Base-by-base conservation (phyloP, 2,329 filamentous ascomycete species). In the Beauveria rudraprayagi region DNA sequence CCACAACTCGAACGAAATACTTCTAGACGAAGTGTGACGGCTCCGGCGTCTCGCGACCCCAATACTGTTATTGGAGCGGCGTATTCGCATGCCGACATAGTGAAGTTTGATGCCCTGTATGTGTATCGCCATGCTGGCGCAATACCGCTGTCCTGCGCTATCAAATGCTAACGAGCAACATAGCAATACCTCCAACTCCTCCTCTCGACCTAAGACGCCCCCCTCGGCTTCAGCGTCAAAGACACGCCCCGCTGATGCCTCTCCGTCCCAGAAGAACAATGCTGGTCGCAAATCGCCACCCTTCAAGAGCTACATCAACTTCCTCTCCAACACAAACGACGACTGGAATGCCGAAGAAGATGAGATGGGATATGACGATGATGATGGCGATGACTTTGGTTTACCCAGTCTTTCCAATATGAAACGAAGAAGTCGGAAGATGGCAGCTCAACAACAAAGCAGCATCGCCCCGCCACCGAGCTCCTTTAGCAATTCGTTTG, bases 51-150 rank as follows among this genome's bases (percentile, higher is more conserved):
- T 56, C 81, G 83, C 71, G 87, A 89, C 67, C 77, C 86, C 56
- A 85, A 80, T 69, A 83, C 93, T 64, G 90, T 99, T 41, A 89
- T 97, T 63, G 94, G 94, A 67, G 94, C 94, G 61, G 89, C 92
- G 51, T 99, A 99, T 73, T 97, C 94, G 16, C 94, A 99, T 75
- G 91, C 93, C 30, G 92, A 97, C 76, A 91, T 96, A 71, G 81
- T 97, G 68, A 96, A 93, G 75, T 89, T 93, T 70, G 90, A 91
- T 70, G 84, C 86, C 30, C 69, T 93, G 91, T 94, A 82, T 66
- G 83, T 74, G 37, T 22, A n/a, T 47, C 43, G 26, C 40, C 9
- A 9, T 24, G 40, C 19, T 53, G 17, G 24, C 22, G 24, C 19
- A 37, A 30, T 5, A n/a, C 16, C 44, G 19, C 22, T 50, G 19